A percentile compares a stretch with the other conserved stretches of the same genome.
Conservation (phyloP, 1,284 basidiomycete species). For the Acaromyces ingoldii region DNA sequence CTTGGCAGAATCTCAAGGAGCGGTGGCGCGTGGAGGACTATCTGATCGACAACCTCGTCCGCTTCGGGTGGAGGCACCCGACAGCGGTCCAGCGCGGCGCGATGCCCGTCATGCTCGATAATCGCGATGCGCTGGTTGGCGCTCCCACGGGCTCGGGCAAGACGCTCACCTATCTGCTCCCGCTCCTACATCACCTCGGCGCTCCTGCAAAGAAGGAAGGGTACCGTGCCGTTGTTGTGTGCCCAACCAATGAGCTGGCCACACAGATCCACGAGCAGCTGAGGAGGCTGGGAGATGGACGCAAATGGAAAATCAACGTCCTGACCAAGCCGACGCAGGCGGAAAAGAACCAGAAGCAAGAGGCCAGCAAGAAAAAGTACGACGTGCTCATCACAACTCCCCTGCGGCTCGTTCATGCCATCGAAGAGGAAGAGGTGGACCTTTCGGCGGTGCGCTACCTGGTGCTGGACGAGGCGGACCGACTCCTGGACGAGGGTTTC, state of each 20-base stretch:
- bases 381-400: conserved; percentile 49
- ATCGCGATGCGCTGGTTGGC: conserved; percentile 63
- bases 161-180: conserved; percentile 47
- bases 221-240: conserved; percentile 37
- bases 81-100: conserved; percentile 52
- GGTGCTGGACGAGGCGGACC: conserved; percentile 30
- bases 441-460: conserved; percentile 29
- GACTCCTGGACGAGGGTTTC: conserved; percentile 79
- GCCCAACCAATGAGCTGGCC: conserved; percentile 46
- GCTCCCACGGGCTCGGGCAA: conserved; percentile 50
- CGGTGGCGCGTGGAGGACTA: conserved; percentile 29
- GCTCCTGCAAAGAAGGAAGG: conserved; percentile 18
- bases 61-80: conserved; percentile 40
- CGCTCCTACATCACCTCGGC: conserved; percentile 39
- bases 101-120: conserved; percentile 54
- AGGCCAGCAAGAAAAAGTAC: conserved; percentile 26
- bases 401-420: conserved; percentile 42
- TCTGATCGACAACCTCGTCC: conserved; percentile 28
- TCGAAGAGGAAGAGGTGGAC: conserved; percentile 40
- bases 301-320: conserved; percentile 34
- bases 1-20: conserved; percentile 42
- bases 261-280: conserved; percentile 48
- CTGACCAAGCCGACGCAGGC: conserved; percentile 21
- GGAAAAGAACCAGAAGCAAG: conserved; percentile 8
- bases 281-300: conserved; percentile 14